Evolutionary conservation across 139 green algal genomes (phyloP).

Genomic region (Coelastrella sp.): DNA sequence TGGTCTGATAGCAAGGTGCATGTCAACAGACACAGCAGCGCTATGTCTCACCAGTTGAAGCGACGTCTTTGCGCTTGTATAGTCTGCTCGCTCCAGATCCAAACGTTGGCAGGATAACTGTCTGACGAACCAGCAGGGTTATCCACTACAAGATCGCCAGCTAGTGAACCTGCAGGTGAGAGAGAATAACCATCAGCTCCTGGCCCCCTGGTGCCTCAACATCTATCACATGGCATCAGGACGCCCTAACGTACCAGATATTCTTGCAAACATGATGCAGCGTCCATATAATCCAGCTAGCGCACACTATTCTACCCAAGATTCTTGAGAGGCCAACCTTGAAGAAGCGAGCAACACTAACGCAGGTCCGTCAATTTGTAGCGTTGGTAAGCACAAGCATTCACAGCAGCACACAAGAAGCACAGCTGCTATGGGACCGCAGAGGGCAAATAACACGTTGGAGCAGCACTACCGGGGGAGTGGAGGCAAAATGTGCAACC

Average conservation of each 20-base stretch:
- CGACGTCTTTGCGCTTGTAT: conserved; percentile 15
- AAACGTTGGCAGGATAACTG: not conserved
- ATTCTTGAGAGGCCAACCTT: too few relatives aligned
- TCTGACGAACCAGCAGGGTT: not conserved
- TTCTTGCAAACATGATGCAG: conserved; percentile 29
- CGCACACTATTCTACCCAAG: not conserved
- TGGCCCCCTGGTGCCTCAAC: not conserved
- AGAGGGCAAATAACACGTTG: too few relatives aligned
- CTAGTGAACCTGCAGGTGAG: not conserved
- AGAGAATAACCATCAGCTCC: not conserved
- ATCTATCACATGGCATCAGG: too few relatives aligned
- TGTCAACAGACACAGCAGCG: not conserved
- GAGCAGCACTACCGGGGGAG: too few relatives aligned
- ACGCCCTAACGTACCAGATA: not conserved
- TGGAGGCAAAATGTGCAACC: too few relatives aligned
- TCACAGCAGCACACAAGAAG: too few relatives aligned
- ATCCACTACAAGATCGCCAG: not conserved
- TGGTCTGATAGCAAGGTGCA: not conserved
- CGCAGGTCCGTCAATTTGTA: too few relatives aligned
- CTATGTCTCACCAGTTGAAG: conserved; percentile 1
- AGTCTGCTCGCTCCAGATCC: conserved; percentile 31
- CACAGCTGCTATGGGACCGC: too few relatives aligned
- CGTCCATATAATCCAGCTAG: not conserved
- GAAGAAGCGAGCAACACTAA: too few relatives aligned
- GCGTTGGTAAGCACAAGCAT: too few relatives aligned